Base-by-base conservation (phyloP, 257 asterid species). In the Nicotiana attenuata region DNA sequence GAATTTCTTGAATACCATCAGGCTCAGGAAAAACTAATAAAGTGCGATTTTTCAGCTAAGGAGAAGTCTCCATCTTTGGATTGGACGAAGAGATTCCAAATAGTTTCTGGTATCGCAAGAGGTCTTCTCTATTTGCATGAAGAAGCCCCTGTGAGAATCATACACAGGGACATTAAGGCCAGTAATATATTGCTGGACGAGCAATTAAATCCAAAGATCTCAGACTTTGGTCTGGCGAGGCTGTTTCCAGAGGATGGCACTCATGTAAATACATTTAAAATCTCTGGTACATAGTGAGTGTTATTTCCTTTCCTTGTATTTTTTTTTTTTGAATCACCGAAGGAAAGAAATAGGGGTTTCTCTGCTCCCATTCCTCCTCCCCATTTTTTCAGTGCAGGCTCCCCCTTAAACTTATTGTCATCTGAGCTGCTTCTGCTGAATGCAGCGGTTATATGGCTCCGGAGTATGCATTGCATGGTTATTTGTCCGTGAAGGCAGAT, bases 381-480 rank as follows among this genome's bases (percentile, higher is more conserved):
- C 31, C 3, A 20, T 63, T 17, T 61, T 55, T 52, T 41, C 77
- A 22, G 59, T 14, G 19, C 55, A 38, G 8, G 33, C 52, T 10
- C 55, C 57, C 19, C 8, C 53, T 76, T 56, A 20, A 53, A 28
- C 78, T 61, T 81, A 47, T 56, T 52, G 47, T 26, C 60, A 84
- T 81, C 55, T 47, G 24, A 65, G 4, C 22, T 71, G 33, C 65
- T 31, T 78, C 65, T 86, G 56, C 65, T 83, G 75, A 71, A 33
- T 83, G 87, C 92, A 94, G 98, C 84, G 97, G 98, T 47, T 94
- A 92, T 83, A 92, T 94, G 97, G 97, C 98, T 79, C 98, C 98
- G 0, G 98, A 94, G 85, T 94, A 94, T 85, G 97, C 97, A 64
- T 77, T 94, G 56, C 94, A 83, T 71, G 98, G 97, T 82, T 91